Evolutionary conservation across 208 protist genomes (phyloP).

Genomic region (Entamoeba histolytica): DNA sequence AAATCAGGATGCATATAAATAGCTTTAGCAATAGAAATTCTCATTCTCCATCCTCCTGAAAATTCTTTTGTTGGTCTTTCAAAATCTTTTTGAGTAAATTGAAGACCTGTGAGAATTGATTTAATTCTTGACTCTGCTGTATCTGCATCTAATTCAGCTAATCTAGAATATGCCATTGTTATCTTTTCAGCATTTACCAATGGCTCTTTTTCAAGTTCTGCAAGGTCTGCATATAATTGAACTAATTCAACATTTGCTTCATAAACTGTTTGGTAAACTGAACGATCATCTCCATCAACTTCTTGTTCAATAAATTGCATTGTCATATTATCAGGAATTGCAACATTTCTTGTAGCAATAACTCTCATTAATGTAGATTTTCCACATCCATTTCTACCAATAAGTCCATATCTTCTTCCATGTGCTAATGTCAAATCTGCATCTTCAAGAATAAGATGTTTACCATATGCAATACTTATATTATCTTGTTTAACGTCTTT

Average conservation of each 20-base stretch:
- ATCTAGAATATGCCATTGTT: not conserved
- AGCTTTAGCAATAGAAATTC: conserved; percentile 63
- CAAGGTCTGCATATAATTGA: not conserved
- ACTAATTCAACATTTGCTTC: not conserved
- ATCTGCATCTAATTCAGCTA: not conserved
- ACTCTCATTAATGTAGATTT: conserved; percentile 64
- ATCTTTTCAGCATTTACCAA: conserved; percentile 7
- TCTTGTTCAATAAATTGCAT: not conserved
- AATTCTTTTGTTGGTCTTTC: conserved; percentile 2
- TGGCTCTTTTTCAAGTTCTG: not conserved
- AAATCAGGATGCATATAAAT: conserved; percentile 60
- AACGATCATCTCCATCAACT: not conserved
- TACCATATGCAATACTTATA: not conserved
- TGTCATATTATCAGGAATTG: not conserved
- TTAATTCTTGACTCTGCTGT: not conserved
- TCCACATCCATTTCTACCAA: conserved; percentile 61
- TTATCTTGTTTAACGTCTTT: not conserved
- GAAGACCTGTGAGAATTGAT: conserved; percentile 4
- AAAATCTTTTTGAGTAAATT: conserved; percentile 7
- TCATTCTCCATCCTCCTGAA: conserved; percentile 45
- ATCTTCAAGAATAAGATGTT: conserved; percentile 1
- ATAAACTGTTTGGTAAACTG: no score
- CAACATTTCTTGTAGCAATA: conserved; percentile 30
- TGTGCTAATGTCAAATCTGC: conserved; percentile 23
- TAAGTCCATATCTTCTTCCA: conserved; percentile 39